A percentile compares a stretch with the other conserved stretches of the same genome.
Conservation (phyloP, 2,329 filamentous ascomycete genomes). For the Rhynchosporium secalis region DNA sequence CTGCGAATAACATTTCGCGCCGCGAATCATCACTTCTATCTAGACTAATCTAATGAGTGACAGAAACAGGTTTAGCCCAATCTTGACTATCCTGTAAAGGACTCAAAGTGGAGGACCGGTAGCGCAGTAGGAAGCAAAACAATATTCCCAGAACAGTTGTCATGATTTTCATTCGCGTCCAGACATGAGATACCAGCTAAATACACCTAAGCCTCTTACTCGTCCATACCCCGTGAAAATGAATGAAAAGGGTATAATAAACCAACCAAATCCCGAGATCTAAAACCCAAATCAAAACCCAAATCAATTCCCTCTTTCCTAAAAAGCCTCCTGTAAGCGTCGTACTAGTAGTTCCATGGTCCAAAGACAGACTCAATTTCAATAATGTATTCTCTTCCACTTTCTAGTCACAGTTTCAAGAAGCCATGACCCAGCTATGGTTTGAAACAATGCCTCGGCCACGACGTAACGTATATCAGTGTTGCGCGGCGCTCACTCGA, state of each 20-base stretch:
- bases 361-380: not conserved
- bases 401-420: not conserved
- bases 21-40: too few species aligned
- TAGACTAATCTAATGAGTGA: too few species aligned
- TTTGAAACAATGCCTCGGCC: too few species aligned
- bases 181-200: not conserved
- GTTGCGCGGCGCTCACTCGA: not conserved
- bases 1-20: too few species aligned
- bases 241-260: constrained; percentile 7
- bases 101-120: too few species aligned
- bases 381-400: not conserved
- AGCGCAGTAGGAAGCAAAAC: not conserved
- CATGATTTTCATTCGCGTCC: too few species aligned
- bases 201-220: not conserved
- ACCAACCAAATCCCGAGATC: not conserved
- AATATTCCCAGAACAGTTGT: not conserved
- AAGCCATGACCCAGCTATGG: too few species aligned
- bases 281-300: not conserved
- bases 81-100: too few species aligned
- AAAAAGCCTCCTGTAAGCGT: constrained; percentile 20
- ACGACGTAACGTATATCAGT: not conserved
- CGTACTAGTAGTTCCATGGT: constrained; percentile 5
- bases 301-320: not conserved
- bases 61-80: too few species aligned
- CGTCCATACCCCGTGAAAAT: not conserved